These are phyloP conservation scores for Gonium pectorale DNA, from an alignment of 139 green algal species.

Conservation along the genomic window DNA sequence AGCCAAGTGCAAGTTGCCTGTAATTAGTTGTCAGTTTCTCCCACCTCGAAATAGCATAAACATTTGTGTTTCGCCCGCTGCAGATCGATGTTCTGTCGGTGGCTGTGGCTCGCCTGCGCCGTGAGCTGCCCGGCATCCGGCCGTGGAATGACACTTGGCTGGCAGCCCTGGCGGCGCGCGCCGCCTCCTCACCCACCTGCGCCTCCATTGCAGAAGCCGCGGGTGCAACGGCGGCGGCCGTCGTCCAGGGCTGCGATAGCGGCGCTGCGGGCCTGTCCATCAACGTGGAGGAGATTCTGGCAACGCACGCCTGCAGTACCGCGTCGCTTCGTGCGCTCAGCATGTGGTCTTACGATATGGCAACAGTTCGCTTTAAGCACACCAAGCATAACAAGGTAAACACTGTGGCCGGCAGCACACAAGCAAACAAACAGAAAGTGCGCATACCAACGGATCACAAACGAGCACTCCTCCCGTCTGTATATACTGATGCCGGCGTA, in stretches of 20 bases:
- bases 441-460: too few relatives aligned
- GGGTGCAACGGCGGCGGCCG: not conserved
- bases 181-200: constrained; percentile 15
- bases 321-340: not conserved
- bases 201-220: not conserved
- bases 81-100: constrained; percentile 17
- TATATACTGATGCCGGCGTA: too few relatives aligned
- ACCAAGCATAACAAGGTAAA: constrained; percentile 39
- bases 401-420: too few relatives aligned
- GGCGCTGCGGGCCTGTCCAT: not conserved
- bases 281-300: not conserved
- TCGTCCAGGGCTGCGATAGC: not conserved
- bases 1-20: too few relatives aligned
- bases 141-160: constrained; percentile 24
- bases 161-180: not conserved
- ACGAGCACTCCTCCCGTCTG: too few relatives aligned
- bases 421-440: too few relatives aligned
- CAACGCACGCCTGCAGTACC: not conserved
- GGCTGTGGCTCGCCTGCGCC: constrained; percentile 12
- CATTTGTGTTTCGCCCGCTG: too few relatives aligned
- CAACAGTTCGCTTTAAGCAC: not conserved
- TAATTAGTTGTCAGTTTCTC: too few relatives aligned
- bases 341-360: constrained; percentile 36
- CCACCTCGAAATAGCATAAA: too few relatives aligned
- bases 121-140: not conserved